Conservation (phyloP, 345 rosid genomes). For the Eutrema heterophyllum region DNA sequence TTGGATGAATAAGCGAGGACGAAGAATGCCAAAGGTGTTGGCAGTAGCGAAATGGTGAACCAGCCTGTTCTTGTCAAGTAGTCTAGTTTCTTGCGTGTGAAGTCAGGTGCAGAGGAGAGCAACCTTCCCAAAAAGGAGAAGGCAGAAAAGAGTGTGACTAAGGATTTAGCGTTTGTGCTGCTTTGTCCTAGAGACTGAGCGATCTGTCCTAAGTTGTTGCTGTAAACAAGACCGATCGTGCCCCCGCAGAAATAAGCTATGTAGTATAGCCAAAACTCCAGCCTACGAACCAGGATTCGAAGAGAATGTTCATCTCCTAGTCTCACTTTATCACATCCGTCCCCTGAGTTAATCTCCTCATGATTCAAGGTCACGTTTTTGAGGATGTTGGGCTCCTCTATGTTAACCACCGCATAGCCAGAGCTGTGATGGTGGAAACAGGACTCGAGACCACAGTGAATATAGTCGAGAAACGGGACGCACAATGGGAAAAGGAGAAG, state of each 20-base stretch:
- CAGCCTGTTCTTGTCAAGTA: slow-evolving; percentile 73
- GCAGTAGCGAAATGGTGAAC: slow-evolving; percentile 60
- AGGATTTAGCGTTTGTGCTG: slow-evolving; percentile 30
- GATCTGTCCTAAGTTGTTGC: slow-evolving; percentile 85
- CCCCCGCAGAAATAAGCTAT: slow-evolving; percentile 70
- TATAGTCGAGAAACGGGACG: slow-evolving; percentile 47
- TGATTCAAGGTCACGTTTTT: slow-evolving; percentile 30
- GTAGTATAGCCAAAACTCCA: slow-evolving; percentile 83
- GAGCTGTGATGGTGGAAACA: slow-evolving; percentile 46
- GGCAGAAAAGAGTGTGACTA: slow-evolving; percentile 69
- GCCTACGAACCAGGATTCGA: slow-evolving; percentile 37
- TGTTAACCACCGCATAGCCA: slow-evolving; percentile 58
- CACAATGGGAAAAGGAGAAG: slow-evolving; percentile 52
- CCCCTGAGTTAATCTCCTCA: slow-evolving; percentile 28
- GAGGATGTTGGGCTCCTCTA: slow-evolving; percentile 68
- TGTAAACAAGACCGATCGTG: slow-evolving; percentile 75
- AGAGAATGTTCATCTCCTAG: slow-evolving; percentile 78
- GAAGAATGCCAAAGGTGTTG: slow-evolving; percentile 65
- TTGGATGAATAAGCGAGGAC: slow-evolving; percentile 47
- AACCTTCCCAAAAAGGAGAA: slow-evolving; percentile 82
- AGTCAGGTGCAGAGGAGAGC: slow-evolving; percentile 78
- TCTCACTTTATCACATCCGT: slow-evolving; percentile 33
- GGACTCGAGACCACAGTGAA: slow-evolving; percentile 23
- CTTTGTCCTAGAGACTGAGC: slow-evolving; percentile 57
- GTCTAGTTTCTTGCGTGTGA: slow-evolving; percentile 45